Evolutionary conservation across 805 yeast species (phyloP).

Genomic region (Spencermartinsiella europaea): DNA sequence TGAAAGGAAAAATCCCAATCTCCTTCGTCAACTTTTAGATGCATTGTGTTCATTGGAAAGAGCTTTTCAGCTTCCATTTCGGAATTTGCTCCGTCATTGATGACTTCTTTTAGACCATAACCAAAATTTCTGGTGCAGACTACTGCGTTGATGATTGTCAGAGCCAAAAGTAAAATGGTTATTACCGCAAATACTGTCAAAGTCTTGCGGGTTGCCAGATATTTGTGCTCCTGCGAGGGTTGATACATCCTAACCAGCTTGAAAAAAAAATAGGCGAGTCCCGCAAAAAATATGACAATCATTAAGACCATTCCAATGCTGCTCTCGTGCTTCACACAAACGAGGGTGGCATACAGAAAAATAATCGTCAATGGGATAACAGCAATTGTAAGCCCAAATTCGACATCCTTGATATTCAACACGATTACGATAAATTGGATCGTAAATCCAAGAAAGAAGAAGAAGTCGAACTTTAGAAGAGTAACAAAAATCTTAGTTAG

Average conservation of each 20-base stretch:
- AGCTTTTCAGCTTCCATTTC: not conserved
- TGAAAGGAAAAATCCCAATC: too few relatives aligned
- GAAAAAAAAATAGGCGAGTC: constrained; percentile 43
- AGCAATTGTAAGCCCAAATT: constrained; percentile 43
- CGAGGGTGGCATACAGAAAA: constrained; percentile 35
- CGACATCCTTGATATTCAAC: constrained; percentile 36
- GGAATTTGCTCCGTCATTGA: constrained; percentile 2
- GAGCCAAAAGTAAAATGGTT: constrained; percentile 36
- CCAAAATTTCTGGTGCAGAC: constrained; percentile 28
- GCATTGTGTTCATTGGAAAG: not conserved
- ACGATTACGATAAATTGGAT: constrained; percentile 46
- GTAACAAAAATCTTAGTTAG: constrained; percentile 35
- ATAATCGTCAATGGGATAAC: constrained; percentile 42
- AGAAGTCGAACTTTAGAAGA: constrained; percentile 38
- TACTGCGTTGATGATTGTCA: constrained; percentile 31
- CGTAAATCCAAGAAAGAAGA: constrained; percentile 48
- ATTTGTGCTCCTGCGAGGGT: constrained; percentile 35
- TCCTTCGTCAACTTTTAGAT: too few relatives aligned
- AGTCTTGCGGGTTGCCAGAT: constrained; percentile 40
- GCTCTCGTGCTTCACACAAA: constrained; percentile 36
- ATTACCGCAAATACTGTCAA: constrained; percentile 42
- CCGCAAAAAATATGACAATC: constrained; percentile 34
- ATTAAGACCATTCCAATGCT: constrained; percentile 27
- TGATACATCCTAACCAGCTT: constrained; percentile 43
- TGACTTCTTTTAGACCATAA: constrained; percentile 24